Evolutionary conservation across 2,329 filamentous ascomycete species (phyloP).

Genomic region (Pyrenochaeta sp.): DNA sequence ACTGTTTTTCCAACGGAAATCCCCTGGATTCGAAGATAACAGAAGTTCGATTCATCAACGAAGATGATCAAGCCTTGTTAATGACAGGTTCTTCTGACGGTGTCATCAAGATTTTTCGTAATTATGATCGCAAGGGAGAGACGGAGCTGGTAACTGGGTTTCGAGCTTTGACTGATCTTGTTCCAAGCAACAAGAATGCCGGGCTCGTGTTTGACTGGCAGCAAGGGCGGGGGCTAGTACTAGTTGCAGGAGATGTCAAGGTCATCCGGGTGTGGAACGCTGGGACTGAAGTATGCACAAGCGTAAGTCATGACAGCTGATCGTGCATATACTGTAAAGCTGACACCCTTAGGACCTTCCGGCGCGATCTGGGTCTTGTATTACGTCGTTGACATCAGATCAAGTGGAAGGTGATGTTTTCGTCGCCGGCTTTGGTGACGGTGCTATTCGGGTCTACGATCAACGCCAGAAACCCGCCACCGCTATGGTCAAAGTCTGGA

Average conservation of each 20-base stretch:
- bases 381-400: slow-evolving; percentile 94
- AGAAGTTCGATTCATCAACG: slow-evolving; percentile 96
- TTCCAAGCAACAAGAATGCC: slow-evolving; percentile 92
- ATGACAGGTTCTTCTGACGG: slow-evolving; percentile 97
- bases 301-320: no score
- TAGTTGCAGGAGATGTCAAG: slow-evolving; percentile 96
- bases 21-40: slow-evolving; percentile 90
- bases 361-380: slow-evolving; percentile 91
- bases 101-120: slow-evolving; percentile 89
- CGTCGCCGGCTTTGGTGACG: slow-evolving; percentile 94
- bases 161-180: slow-evolving; percentile 90
- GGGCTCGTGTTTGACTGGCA: slow-evolving; percentile 99
- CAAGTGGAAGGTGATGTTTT: slow-evolving; percentile 98
- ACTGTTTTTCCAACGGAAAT: slow-evolving; percentile 93
- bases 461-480: slow-evolving; percentile 83
- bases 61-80: slow-evolving; percentile 93
- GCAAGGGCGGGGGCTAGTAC: slow-evolving; percentile 90
- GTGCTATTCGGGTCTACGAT: slow-evolving; percentile 92
- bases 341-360: slow-evolving; percentile 74
- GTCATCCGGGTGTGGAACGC: slow-evolving; percentile 97
- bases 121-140: slow-evolving; percentile 80
- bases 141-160: slow-evolving; percentile 90
- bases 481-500: slow-evolving; percentile 96
- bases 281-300: slow-evolving; percentile 88
- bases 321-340: no score